These are phyloP conservation scores for Incumbomyces delicatus DNA, from an alignment of 2,329 filamentous ascomycete species.

Conservation along the genomic window DNA sequence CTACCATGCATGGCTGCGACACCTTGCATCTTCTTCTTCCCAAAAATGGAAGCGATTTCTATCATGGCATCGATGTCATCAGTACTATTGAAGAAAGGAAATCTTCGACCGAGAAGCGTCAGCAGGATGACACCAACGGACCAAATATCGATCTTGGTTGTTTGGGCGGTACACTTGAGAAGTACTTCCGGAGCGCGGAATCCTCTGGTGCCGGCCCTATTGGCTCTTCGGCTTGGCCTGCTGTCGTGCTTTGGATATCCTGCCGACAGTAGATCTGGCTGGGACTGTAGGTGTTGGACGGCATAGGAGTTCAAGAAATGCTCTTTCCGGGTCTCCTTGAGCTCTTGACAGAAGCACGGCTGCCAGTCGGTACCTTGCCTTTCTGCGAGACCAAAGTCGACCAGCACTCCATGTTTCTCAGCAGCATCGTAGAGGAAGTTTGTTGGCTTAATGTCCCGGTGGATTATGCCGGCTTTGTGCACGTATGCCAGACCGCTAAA, in stretches of 20 bases:
- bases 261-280: constrained; percentile 32
- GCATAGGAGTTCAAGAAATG: constrained; percentile 21
- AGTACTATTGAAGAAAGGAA: constrained; percentile 98
- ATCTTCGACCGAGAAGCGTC: constrained; percentile 84
- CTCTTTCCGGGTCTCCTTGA: constrained; percentile 51
- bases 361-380: constrained; percentile 59
- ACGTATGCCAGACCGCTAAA: constrained; percentile 78
- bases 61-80: constrained; percentile 97
- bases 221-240: constrained; percentile 77
- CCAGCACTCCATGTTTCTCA: constrained; percentile 73
- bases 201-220: constrained; percentile 86
- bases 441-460: constrained; percentile 94
- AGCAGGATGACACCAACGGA: constrained; percentile 92
- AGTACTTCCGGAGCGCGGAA: constrained; percentile 95
- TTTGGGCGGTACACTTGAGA: constrained; percentile 94
- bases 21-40: constrained; percentile 69
- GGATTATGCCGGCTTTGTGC: constrained; percentile 74
- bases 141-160: constrained; percentile 92
- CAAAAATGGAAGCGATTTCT: constrained; percentile 93
- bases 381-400: constrained; percentile 98
- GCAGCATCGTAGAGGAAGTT: constrained; percentile 25
- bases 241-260: constrained; percentile 86
- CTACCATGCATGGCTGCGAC: constrained; percentile 79
- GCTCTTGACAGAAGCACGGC: constrained; percentile 70
- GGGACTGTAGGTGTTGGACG: constrained; percentile 28